Evolutionary conservation across 176 grass and related monocot genomes (phyloP), one percentile per base, ranked within the genome.

Genomic region (Aegilops tauschii): DNA sequence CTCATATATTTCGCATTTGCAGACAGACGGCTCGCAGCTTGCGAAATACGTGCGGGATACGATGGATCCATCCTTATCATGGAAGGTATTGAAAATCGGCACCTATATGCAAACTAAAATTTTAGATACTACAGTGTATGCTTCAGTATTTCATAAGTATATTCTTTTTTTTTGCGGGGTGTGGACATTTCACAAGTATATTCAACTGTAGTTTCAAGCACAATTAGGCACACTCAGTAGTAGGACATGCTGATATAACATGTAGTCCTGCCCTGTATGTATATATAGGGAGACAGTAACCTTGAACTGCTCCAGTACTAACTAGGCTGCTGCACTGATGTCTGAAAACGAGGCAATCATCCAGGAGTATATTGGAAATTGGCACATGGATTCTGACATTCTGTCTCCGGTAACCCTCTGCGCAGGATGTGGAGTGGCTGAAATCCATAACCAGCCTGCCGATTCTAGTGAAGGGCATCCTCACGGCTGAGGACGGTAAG

Each of bases 371-470:
- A 16, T 4, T 75, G 3, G 72, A 29, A 75, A 6, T 49, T 49
- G 6, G 72, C 14, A 75, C 23, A 3, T 75, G 72, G 9, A 49
- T 29, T 4, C 72, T 75, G 42, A 75, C 42, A 29, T 9, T 49
- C 72, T 49, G 72, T 49, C 42, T 5, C 11, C 21, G 2, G 0
- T 81, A 16, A 81, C 27, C 42, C 1, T 78, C 28, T 81, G 17
- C 86, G 29, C 83, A 97, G 92, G 95, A 97, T 18, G 80, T 97
- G 73, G 83, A 92, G 81, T 97, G 92, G 95, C 80, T 94, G 28
- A 94, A 90, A 85, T 90, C 88, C 54, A 94, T 97, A 45, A 94
- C 95, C 73, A 93, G 82, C 65, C 84, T 97, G 84, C 92, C 95
- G 9, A 90, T 97, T 80, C 39, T 97, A 25, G 40, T 97, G 47